Conservation (phyloP, 768 basidiomycete species). For the Tulasnella sp. region DNA sequence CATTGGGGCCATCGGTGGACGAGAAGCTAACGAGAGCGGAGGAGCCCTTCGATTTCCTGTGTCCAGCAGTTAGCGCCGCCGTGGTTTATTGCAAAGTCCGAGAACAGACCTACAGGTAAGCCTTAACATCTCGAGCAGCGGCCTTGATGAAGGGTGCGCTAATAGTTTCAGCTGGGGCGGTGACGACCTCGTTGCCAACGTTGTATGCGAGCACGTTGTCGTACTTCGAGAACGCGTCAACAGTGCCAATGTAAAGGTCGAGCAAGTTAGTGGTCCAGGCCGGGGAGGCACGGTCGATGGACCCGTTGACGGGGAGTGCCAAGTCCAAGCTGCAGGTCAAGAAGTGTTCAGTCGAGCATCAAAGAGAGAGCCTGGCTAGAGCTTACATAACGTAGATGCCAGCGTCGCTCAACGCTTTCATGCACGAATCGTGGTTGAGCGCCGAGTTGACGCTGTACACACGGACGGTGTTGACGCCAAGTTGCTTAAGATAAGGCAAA, state of each 20-base stretch:
- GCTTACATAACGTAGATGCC: too few relatives aligned
- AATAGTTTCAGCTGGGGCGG: conserved; percentile 50
- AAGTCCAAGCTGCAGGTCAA: conserved; percentile 67
- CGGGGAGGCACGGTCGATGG: conserved; percentile 64
- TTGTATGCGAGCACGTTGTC: conserved; percentile 88
- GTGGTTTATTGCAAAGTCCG: neutral
- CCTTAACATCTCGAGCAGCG: conserved; percentile 81
- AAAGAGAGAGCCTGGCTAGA: neutral
- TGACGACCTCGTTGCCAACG: conserved; percentile 79
- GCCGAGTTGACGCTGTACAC: conserved; percentile 83
- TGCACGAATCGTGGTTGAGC: conserved; percentile 82
- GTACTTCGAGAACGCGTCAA: conserved; percentile 76
- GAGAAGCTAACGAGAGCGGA: conserved; percentile 75
- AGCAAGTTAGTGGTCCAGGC: conserved; percentile 80
- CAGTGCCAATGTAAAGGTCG: conserved; percentile 71
- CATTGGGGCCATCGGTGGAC: conserved; percentile 61
- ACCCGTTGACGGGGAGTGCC: conserved; percentile 78
- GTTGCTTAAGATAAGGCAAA: conserved; percentile 66
- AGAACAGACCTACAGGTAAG: conserved; percentile 62
- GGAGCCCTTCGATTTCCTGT: conserved; percentile 61
- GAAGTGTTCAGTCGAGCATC: conserved; percentile 2
- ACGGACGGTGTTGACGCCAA: conserved; percentile 77
- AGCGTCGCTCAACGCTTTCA: conserved; percentile 60
- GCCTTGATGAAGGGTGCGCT: conserved; percentile 83
- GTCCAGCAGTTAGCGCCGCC: neutral